Evolutionary conservation across 2,329 filamentous ascomycete species (phyloP), one percentile per base, ranked within the genome.

Genomic region (Fusarium sp.): DNA sequence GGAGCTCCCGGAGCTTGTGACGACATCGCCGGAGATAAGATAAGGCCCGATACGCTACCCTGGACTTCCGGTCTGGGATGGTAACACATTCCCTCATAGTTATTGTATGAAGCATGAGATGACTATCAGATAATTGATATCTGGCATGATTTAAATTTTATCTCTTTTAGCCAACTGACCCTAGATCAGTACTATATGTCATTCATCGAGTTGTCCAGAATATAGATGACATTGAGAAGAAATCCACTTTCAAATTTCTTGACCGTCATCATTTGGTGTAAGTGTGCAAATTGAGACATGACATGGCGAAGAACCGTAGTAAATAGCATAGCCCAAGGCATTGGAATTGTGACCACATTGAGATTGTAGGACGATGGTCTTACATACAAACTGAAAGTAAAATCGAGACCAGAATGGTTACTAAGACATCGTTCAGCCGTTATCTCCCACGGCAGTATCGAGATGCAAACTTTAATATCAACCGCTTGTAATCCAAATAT

Each of bases 11-110:
- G 30, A 71, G 68, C 49, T 67, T 67, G 68, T 71, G 68, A 71
- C 68, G 68, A 71, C 68, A 71, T 71, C 50, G 39, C 28, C 68
- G 68, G 66, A 70, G 68, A 71, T 71, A 65, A 70, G 68, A 71
- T 71, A 71, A 65, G 57, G 13, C 30, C 43, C 19, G 40, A 33
- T 33, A 10, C 35, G 33, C 30, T 68, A 68, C 65, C 65, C 65
- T 68, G 20, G 10, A 68, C 47, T 41, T 26, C 15, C 3, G 30
- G 19, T 19, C 7, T 14, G 7, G 35, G 17, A n/a, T n/a, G 35
- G 17, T n/a, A 37, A 6, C 19, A 51, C 35, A 43, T 37, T 28
- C 17, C 22, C 11, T 22, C 4, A 22, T 22, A 22, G 3, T 22
- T 24, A 26, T 50, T 24, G 33, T n/a, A 10, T 35, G 10, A 33